Percentiles rank a stretch among this genome's conserved stretches.
Evolutionary conservation across 768 basidiomycete species (phyloP).

Genomic region (Boletus vermiculosoides): DNA sequence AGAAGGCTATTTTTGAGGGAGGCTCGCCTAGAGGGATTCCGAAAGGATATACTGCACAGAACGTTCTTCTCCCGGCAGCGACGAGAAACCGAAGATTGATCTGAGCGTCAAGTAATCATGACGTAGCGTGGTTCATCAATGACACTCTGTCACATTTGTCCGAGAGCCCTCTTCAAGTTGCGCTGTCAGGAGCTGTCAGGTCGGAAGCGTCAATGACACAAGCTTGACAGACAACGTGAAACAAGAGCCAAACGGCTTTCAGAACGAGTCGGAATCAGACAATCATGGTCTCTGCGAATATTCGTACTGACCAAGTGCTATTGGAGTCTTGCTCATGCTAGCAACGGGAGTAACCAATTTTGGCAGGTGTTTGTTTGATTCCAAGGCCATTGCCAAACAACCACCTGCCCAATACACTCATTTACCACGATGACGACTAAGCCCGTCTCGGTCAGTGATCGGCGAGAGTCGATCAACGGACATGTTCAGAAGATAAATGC

Average conservation of each 20-base stretch:
- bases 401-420: not conserved
- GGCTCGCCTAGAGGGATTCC: slow-evolving; percentile 7
- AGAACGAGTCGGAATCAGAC: not conserved
- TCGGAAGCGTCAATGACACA: slow-evolving; percentile 14
- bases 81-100: slow-evolving; percentile 8
- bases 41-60: slow-evolving; percentile 1
- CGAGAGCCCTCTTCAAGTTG: slow-evolving; percentile 9
- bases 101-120: slow-evolving; percentile 17
- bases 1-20: not conserved
- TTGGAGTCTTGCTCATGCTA: not conserved
- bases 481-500: too few species aligned
- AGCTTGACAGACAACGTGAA: slow-evolving; percentile 15
- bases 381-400: slow-evolving; percentile 28
- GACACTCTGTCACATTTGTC: slow-evolving; percentile 15
- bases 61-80: slow-evolving; percentile 20
- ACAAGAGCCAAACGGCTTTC: not conserved
- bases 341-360: slow-evolving; percentile 7
- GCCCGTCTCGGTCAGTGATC: too few species aligned
- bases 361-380: slow-evolving; percentile 28
- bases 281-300: not conserved
- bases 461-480: too few species aligned
- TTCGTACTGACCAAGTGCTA: not conserved
- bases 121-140: slow-evolving; percentile 16
- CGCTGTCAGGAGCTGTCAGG: slow-evolving; percentile 5
- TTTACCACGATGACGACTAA: too few species aligned